Base-by-base conservation (phyloP, 768 basidiomycete genomes). In the Lanmaoa pseudosensibilis region DNA sequence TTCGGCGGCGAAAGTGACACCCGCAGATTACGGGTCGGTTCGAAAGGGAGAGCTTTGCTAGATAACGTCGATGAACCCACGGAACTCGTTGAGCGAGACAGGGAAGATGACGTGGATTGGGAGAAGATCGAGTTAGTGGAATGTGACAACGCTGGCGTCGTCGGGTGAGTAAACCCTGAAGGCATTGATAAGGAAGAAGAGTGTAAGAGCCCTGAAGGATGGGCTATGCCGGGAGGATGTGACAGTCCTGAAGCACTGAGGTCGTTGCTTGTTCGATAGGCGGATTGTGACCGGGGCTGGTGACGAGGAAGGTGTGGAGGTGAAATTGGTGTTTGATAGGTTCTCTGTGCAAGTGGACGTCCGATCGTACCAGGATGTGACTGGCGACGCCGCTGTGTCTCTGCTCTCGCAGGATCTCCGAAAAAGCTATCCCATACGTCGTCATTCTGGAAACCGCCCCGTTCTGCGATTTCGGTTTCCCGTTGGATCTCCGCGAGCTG, bases 401-500 rank as follows among this genome's bases (percentile, higher is more conserved):
- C 68, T 23, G 57, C 51, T 33, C 53, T 61, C 25, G 58, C 56
- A n/a, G 57, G 27, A 43, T 69, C 59, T 27, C 52, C 56, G 4
- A 57, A 54, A 2, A 55, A 11, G 40, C 39, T 50, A 2, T 68
- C 63, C 64, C 58, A 62, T 25, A 37, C 4, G 25, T 66, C 65
- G 12, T 38, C 59, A 16, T 56, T 52, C 59, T 61, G 69, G 27
- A 58, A 30, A 40, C 45, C 56, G 46, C 56, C 76, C 71, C 50
- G 75, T 59, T 55, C 74, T 52, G 50, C 43, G 40, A 53, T 21
- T 65, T 85, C 83, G 21, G 89, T 80, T 69, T 92, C 86, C 25
- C 74, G 74, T 61, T 82, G 80, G 48, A 89, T 72, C 41, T 80
- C 80, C 56, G 74, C 74, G 41, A 92, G 74, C 68, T 86, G 83